Percentiles rank a stretch among this genome's conserved stretches.
Evolutionary conservation across 2,329 filamentous ascomycete genomes (phyloP).

Genomic region (Setomelanomma holmii): DNA sequence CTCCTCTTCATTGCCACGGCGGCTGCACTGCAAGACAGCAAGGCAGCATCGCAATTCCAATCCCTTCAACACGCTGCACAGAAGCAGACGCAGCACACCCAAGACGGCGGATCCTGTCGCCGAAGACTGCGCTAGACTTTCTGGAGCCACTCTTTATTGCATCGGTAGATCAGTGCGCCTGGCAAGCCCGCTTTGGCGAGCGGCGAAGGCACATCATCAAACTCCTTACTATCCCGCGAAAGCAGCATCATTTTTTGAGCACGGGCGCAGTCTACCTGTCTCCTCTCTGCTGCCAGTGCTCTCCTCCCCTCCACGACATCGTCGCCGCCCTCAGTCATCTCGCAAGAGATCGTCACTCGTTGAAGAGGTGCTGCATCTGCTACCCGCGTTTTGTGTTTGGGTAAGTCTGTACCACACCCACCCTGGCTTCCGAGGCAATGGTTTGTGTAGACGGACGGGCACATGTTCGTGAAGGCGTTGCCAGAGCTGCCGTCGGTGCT

Average conservation of each 20-base stretch:
- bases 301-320: neutral
- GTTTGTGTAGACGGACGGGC: neutral
- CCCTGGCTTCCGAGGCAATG: constrained; percentile 11
- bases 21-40: neutral
- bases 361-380: constrained; percentile 3
- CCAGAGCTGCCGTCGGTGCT: neutral
- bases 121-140: constrained; percentile 11
- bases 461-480: neutral
- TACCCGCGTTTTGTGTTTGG: constrained; percentile 14
- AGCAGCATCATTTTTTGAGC: constrained; percentile 9
- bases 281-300: neutral
- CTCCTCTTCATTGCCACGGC: neutral
- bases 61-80: neutral
- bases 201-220: constrained; percentile 13
- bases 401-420: constrained; percentile 21
- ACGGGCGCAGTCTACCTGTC: constrained; percentile 6
- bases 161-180: constrained; percentile 1
- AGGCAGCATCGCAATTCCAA: neutral
- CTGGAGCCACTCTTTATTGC: constrained; percentile 8
- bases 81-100: neutral
- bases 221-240: constrained; percentile 15
- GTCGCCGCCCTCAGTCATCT: constrained; percentile 5
- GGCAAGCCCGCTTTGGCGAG: neutral
- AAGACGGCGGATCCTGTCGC: constrained; percentile 9
- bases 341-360: constrained; percentile 14